Percentiles rank a stretch among this genome's conserved stretches.
phyloP scores from a whole-genome alignment of 441 rosid genomes.

The Jatropha multifida region DNA sequence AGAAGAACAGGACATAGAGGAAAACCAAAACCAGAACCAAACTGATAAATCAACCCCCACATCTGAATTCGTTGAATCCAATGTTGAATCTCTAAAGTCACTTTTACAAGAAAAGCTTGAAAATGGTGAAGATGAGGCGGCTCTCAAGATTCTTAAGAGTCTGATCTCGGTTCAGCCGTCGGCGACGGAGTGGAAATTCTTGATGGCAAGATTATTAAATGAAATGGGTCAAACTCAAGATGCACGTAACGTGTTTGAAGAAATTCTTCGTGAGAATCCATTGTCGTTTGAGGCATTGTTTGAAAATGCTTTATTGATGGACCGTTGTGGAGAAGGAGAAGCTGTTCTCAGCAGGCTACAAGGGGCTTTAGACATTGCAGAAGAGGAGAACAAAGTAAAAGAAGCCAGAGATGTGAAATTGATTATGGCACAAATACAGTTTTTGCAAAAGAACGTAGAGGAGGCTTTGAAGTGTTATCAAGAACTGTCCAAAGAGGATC shows the following conservation, averaged over 20 bases:
- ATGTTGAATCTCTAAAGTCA: conserved; percentile 50
- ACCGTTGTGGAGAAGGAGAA: conserved; percentile 72
- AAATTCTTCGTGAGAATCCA: conserved; percentile 68
- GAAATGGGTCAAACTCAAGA: conserved; percentile 61
- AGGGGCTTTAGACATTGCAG: conserved; percentile 59
- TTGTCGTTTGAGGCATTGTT: conserved; percentile 80
- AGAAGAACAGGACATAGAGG: conserved; percentile 12
- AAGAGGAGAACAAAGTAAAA: conserved; percentile 55
- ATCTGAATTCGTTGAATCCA: conserved; percentile 51
- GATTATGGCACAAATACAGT: conserved; percentile 83
- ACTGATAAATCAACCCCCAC: conserved; percentile 34
- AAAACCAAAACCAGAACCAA: conserved; percentile 9
- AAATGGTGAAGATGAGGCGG: conserved; percentile 70
- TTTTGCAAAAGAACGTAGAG: conserved; percentile 84
- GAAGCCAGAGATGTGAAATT: conserved; percentile 79
- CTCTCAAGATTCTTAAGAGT: conserved; percentile 48
- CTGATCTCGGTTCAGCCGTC: conserved; percentile 59
- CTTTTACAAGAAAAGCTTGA: conserved; percentile 74
- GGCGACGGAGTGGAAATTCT: conserved; percentile 70
- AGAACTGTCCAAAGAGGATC: conserved; percentile 71
- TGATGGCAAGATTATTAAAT: conserved; percentile 55
- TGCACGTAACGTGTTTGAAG: conserved; percentile 83
- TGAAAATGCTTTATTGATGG: conserved; percentile 91
- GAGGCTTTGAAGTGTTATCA: conserved; percentile 75
- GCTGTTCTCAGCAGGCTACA: conserved; percentile 66